Percentiles rank a stretch among this genome's conserved stretches.
These are phyloP conservation scores for Aspergillus sp. DNA, from an alignment of 2,329 filamentous ascomycete species.

Conservation along the genomic window DNA sequence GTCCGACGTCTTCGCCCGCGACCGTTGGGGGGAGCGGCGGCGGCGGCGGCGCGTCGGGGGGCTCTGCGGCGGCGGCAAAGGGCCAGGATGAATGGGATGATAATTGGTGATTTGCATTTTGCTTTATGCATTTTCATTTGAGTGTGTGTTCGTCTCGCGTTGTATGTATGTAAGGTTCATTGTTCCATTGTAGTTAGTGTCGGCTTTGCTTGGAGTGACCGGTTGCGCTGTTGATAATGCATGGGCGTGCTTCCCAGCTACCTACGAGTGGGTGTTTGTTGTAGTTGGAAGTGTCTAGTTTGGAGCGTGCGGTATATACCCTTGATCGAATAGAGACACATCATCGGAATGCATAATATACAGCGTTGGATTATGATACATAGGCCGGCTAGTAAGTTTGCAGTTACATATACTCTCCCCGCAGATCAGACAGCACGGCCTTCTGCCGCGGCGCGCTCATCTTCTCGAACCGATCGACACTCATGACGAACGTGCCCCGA, in stretches of 20 bases:
- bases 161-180: not conserved
- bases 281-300: too few relatives aligned
- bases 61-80: slow-evolving; percentile 29
- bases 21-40: slow-evolving; percentile 17
- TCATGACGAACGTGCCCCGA: slow-evolving; percentile 74
- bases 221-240: not conserved
- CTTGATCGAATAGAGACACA: not conserved
- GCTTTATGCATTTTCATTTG: not conserved
- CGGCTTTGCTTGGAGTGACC: not conserved
- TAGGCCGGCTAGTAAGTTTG: not conserved
- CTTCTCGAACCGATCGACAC: slow-evolving; percentile 68
- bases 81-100: slow-evolving; percentile 62
- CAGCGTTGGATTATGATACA: too few relatives aligned
- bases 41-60: slow-evolving; percentile 15
- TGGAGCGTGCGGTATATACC: not conserved
- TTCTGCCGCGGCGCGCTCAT: slow-evolving; percentile 62
- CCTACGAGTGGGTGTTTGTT: not conserved
- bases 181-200: not conserved
- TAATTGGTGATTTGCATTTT: slow-evolving; percentile 35
- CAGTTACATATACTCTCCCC: slow-evolving; percentile 28
- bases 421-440: slow-evolving; percentile 50
- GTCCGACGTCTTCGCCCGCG: slow-evolving; percentile 18
- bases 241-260: not conserved
- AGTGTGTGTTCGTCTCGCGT: not conserved
- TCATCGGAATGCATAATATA: too few relatives aligned